Base-by-base conservation (phyloP, 176 grass and related monocot species). In the Leersia perrieri region DNA sequence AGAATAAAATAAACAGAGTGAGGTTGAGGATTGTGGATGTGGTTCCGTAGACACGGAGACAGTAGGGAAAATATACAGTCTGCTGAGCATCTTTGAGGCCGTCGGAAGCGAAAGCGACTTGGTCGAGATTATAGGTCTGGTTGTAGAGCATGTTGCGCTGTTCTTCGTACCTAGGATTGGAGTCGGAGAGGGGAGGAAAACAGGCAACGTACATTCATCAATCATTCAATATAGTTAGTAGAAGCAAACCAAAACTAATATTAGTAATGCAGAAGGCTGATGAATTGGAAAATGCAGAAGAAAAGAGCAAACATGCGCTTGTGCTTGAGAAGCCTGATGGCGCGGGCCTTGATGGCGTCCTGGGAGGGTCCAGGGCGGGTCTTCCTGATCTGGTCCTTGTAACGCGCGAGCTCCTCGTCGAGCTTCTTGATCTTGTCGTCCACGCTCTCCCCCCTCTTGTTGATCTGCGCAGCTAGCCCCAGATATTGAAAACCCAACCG, bases 381-480 rank as follows among this genome's bases (percentile, higher is more conserved):
- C 81, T 80, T 94, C 73, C 89, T 88, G 79, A 94, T 94, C 88
- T 97, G 95, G 39, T 97, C 86, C 86, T 92, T 92, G 85, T 92
- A 97, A 79, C 68, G 78, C 25, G 77, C 73, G 64, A 97, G 86
- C 76, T 97, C 95, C 85, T 89, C 90, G 74, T 97, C 92, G 63
- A 97, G 95, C 82, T 84, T 97, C 88, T 92, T 97, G 83, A 97
- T 92, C 86, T 89, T 97, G 14, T 97, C 92, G 83, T 97, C 95
- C 33, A 97, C 95, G 64, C 75, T 90, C 40, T 94, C 95, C 15
- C 92, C 95, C 74, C 92, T 86, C 93, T 94, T 97, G 73, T 87
- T 92, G 87, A 97, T n/a, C n/a, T n/a, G n/a, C n/a, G n/a, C n/a
- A n/a, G n/a, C n/a, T n/a, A n/a, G n/a, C n/a, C n/a, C n/a, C n/a